phyloP scores from a whole-genome alignment of 352 stramenopile species.

The Pythium volutum region DNA sequence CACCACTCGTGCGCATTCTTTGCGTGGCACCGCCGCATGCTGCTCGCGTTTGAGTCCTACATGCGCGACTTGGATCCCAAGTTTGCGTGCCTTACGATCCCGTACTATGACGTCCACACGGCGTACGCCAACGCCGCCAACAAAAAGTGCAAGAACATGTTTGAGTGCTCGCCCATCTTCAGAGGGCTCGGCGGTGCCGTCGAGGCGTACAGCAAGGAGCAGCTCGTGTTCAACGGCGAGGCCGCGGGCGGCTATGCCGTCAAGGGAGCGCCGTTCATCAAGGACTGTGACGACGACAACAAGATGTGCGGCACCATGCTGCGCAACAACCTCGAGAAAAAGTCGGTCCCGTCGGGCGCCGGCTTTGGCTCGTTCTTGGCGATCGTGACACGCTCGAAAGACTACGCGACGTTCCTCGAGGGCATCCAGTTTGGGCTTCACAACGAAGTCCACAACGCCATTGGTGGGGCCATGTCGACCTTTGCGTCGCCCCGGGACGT shows the following conservation, averaged over 20 bases:
- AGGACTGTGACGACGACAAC: conserved; percentile 41
- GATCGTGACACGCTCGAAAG: conserved; percentile 40
- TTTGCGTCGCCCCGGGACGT: conserved; percentile 47
- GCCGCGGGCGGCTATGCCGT: conserved; percentile 33
- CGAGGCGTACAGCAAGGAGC: conserved; percentile 13
- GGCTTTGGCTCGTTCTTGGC: conserved; percentile 54
- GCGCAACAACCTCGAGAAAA: conserved; percentile 40
- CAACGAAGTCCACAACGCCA: conserved; percentile 55
- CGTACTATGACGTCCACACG: conserved; percentile 76
- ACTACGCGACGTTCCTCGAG: conserved; percentile 61
- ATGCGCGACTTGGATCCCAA: conserved; percentile 50
- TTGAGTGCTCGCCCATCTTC: conserved; percentile 64
- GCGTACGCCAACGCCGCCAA: conserved; percentile 49
- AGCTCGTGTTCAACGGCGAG: conserved; percentile 30
- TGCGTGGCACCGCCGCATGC: conserved; percentile 58
- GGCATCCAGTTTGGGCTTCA: conserved; percentile 58
- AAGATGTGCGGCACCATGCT: conserved; percentile 36
- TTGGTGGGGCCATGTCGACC: conserved; percentile 56
- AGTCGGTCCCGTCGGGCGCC: conserved; percentile 39
- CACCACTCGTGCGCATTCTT: conserved; percentile 61
- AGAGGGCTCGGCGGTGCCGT: conserved; percentile 36
- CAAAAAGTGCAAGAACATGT: conserved; percentile 52
- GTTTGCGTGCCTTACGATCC: conserved; percentile 65
- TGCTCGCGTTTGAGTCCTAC: conserved; percentile 66
- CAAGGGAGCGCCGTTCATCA: conserved; percentile 31